phyloP scores from a whole-genome alignment of 1,139 yeast species.

The Sugiyamaella novakii region DNA sequence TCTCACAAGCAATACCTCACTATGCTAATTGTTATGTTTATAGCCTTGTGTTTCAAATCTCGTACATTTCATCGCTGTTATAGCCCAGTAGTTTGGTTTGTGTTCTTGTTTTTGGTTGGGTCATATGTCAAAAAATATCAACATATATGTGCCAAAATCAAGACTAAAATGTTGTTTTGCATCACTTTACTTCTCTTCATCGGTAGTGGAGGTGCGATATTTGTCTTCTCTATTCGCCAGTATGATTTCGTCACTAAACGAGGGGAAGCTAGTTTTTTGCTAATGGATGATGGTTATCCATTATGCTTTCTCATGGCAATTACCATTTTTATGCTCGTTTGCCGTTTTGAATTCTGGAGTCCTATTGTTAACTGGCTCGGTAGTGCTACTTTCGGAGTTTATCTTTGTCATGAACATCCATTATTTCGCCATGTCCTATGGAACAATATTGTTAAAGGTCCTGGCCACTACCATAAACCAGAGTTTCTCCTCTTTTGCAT shows the following conservation, averaged over 20 bases:
- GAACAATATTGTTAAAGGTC: conserved; percentile 10
- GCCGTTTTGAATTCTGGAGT: conserved; percentile 8
- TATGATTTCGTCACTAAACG: conserved; percentile 7
- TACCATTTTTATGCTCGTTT: not conserved
- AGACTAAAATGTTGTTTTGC: not conserved
- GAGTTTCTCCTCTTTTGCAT: no score
- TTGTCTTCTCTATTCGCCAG: conserved; percentile 1
- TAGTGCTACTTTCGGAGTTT: conserved; percentile 13
- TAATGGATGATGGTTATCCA: conserved; percentile 11
- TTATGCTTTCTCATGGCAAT: conserved; percentile 8
- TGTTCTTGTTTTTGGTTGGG: no score
- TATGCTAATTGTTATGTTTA: conserved; percentile 1
- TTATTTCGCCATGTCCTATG: conserved; percentile 9
- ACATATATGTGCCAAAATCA: conserved; percentile 1
- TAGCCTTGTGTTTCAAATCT: not conserved
- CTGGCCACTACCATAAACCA: not conserved
- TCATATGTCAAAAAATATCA: conserved; percentile 11
- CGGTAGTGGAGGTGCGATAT: conserved; percentile 9
- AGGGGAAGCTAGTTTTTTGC: conserved; percentile 11
- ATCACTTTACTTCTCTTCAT: not conserved
- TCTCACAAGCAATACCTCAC: conserved; percentile 3
- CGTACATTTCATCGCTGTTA: not conserved
- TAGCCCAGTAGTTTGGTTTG: no score
- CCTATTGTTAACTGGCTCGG: conserved; percentile 9
- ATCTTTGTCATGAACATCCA: conserved; percentile 14